Evolutionary conservation across 345 rosid species (phyloP).

Genomic region (Ricinus communis): DNA sequence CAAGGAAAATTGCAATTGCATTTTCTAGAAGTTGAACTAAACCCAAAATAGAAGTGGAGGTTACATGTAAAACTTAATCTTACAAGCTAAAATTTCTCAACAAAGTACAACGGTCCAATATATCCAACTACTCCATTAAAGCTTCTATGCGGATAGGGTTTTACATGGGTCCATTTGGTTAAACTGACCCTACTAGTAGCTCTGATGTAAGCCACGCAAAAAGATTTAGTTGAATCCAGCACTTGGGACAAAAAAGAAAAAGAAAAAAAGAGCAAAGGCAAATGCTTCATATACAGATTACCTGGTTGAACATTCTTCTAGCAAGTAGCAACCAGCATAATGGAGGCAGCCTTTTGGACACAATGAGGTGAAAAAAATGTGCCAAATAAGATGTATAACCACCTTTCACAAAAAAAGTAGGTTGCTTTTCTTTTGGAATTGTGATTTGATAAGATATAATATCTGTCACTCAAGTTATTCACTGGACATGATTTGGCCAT

Average conservation of each 20-base stretch:
- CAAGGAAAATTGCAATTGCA: neutral
- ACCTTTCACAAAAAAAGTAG: constrained; percentile 20
- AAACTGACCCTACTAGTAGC: neutral
- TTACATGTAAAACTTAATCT: neutral
- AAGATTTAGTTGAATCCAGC: constrained; percentile 10
- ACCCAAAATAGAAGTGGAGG: neutral
- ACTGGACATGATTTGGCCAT: constrained; percentile 3
- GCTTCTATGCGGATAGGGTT: constrained; percentile 9
- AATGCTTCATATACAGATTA: neutral
- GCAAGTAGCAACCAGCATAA: constrained; percentile 16
- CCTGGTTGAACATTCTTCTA: constrained; percentile 9
- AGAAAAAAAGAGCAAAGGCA: constrained; percentile 10
- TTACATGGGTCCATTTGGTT: constrained; percentile 10
- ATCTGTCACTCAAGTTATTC: neutral
- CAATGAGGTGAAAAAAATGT: constrained; percentile 9
- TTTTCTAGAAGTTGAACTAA: neutral
- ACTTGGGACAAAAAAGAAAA: constrained; percentile 7
- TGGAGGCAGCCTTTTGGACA: constrained; percentile 32
- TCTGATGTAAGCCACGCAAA: constrained; percentile 12
- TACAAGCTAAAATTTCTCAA: neutral
- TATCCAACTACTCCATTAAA: neutral
- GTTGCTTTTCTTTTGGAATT: constrained; percentile 17
- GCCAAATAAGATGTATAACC: constrained; percentile 11
- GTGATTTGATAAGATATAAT: neutral
- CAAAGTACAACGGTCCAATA: neutral